Evolutionary conservation across 352 stramenopile genomes (phyloP).

Genomic region (Pelagophyceae sp.): DNA sequence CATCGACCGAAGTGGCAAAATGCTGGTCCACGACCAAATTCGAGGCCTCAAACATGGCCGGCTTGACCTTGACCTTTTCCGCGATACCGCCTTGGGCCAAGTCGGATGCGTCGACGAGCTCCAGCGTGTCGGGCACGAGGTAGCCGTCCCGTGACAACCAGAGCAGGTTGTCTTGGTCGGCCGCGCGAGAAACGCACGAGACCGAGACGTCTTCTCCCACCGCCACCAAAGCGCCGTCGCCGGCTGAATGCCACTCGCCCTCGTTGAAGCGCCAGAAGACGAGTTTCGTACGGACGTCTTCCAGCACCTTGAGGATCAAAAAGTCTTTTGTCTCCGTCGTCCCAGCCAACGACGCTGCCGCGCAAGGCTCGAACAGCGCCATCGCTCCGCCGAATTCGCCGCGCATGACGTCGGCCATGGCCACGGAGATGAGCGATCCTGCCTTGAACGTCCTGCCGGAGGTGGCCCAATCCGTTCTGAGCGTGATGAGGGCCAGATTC

Average conservation of each 20-base stretch:
- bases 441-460: constrained; percentile 38
- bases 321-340: constrained; percentile 53
- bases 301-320: constrained; percentile 50
- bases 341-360: constrained; percentile 44
- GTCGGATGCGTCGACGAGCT: constrained; percentile 41
- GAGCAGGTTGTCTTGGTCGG: constrained; percentile 42
- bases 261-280: constrained; percentile 49
- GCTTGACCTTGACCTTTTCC: constrained; percentile 30
- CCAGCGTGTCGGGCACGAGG: constrained; percentile 42
- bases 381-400: constrained; percentile 32
- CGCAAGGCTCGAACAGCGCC: constrained; percentile 49
- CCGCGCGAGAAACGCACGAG: constrained; percentile 38
- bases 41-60: constrained; percentile 38
- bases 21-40: constrained; percentile 48
- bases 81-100: constrained; percentile 21
- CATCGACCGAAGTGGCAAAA: constrained; percentile 80
- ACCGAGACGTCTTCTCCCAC: constrained; percentile 41
- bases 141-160: constrained; percentile 51
- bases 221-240: constrained; percentile 35
- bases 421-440: constrained; percentile 42
- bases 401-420: constrained; percentile 33
- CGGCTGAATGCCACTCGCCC: too few relatives aligned
- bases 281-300: constrained; percentile 55
- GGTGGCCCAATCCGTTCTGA: constrained; percentile 36
- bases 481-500: constrained; percentile 37